These are phyloP conservation scores for Gaeumannomyces tritici DNA, from an alignment of 2,329 filamentous ascomycete species.

Conservation along the genomic window DNA sequence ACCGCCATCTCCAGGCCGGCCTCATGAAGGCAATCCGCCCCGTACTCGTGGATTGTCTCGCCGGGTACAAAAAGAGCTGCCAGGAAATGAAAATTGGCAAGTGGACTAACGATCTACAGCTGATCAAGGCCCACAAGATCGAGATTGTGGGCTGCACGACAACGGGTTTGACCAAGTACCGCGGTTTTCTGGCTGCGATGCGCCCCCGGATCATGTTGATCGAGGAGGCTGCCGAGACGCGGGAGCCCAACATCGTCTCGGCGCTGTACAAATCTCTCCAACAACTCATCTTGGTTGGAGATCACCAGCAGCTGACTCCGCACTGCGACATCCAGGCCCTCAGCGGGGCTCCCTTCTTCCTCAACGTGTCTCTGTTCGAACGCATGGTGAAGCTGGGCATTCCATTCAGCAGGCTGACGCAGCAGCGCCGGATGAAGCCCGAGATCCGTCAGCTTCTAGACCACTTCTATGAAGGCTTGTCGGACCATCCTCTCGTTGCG, in stretches of 20 bases:
- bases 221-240: constrained; percentile 72
- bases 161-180: constrained; percentile 74
- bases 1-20: constrained; percentile 50
- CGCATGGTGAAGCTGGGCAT: constrained; percentile 59
- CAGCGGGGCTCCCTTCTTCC: constrained; percentile 48
- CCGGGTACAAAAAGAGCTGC: constrained; percentile 17
- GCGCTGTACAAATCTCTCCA: constrained; percentile 41
- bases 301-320: constrained; percentile 71
- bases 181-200: constrained; percentile 56
- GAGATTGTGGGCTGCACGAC: constrained; percentile 61
- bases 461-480: constrained; percentile 34
- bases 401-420: constrained; percentile 52
- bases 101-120: constrained; percentile 45
- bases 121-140: constrained; percentile 25
- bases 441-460: constrained; percentile 32
- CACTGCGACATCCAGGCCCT: constrained; percentile 55
- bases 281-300: constrained; percentile 55
- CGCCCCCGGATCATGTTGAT: constrained; percentile 61
- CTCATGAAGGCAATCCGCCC: constrained; percentile 36
- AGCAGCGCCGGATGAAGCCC: constrained; percentile 54
- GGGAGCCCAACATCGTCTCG: constrained; percentile 50
- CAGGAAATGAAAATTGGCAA: constrained; percentile 44
- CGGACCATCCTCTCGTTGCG: constrained; percentile 32
- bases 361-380: constrained; percentile 73
- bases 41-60: constrained; percentile 27